Evolutionary conservation across 352 stramenopile genomes (phyloP).

Genomic region (Pythium scleroteichum): DNA sequence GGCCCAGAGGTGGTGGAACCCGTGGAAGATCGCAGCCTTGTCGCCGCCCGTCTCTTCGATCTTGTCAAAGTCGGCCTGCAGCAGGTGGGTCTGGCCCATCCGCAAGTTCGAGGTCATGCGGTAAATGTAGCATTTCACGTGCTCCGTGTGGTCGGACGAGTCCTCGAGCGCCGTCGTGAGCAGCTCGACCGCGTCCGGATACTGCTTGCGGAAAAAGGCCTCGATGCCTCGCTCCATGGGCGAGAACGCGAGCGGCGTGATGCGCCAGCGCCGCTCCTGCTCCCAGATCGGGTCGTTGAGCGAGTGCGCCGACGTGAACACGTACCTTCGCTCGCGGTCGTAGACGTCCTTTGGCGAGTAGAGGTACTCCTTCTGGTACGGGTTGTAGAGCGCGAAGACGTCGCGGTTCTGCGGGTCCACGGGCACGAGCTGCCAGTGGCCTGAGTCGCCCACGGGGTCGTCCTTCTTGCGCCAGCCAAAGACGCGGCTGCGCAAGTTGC

Average conservation of each 20-base stretch:
- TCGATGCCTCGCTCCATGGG: slow-evolving; percentile 63
- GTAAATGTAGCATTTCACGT: slow-evolving; percentile 78
- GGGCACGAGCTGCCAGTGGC: slow-evolving; percentile 65
- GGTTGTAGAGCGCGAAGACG: slow-evolving; percentile 75
- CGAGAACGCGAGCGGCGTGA: slow-evolving; percentile 43
- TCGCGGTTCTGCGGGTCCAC: slow-evolving; percentile 43
- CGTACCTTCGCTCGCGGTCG: slow-evolving; percentile 54
- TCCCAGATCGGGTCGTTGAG: slow-evolving; percentile 33
- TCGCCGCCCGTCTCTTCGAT: slow-evolving; percentile 61
- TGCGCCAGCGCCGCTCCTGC: slow-evolving; percentile 45
- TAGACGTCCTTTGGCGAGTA: slow-evolving; percentile 54
- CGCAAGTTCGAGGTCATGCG: slow-evolving; percentile 72
- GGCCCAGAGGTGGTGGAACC: slow-evolving; percentile 66
- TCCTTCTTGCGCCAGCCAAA: slow-evolving; percentile 59
- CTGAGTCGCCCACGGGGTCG: slow-evolving; percentile 44
- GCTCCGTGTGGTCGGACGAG: slow-evolving; percentile 57
- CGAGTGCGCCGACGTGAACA: slow-evolving; percentile 40
- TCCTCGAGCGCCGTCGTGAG: slow-evolving; percentile 46
- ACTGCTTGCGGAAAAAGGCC: slow-evolving; percentile 67
- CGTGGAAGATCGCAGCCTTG: slow-evolving; percentile 78
- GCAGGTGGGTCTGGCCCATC: slow-evolving; percentile 50
- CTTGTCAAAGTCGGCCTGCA: slow-evolving; percentile 50
- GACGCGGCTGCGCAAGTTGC: slow-evolving; percentile 55
- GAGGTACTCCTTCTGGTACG: slow-evolving; percentile 73
- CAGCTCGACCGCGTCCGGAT: slow-evolving; percentile 52